Percentiles rank a stretch among this genome's conserved stretches.
Evolutionary conservation across 805 yeast genomes (phyloP).

Genomic region (Yamadazyma sp.): DNA sequence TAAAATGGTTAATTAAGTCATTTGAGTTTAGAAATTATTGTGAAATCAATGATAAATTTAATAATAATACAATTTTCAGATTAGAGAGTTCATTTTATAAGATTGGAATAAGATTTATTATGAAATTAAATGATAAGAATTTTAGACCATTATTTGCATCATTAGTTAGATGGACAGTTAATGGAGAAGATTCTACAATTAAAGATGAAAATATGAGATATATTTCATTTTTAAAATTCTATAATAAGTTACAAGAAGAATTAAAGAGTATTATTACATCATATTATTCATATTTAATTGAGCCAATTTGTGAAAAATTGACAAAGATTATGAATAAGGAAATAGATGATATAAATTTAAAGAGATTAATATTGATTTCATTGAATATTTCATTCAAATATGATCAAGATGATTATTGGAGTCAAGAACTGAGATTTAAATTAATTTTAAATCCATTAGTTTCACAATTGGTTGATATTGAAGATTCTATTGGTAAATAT

Average conservation of each 20-base stretch:
- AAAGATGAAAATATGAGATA: constrained; percentile 53
- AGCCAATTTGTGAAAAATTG: constrained; percentile 60
- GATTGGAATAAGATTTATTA: constrained; percentile 71
- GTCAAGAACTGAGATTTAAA: constrained; percentile 79
- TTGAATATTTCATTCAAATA: constrained; percentile 78
- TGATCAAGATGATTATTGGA: constrained; percentile 96
- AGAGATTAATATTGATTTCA: constrained; percentile 71
- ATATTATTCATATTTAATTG: constrained; percentile 82
- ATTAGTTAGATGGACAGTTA: constrained; percentile 87
- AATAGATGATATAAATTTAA: constrained; percentile 47
- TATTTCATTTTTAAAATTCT: constrained; percentile 78
- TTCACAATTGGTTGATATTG: constrained; percentile 64
- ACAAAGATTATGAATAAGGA: constrained; percentile 43
- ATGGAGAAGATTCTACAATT: constrained; percentile 66
- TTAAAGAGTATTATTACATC: constrained; percentile 84
- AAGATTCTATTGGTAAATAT: constrained; percentile 72
- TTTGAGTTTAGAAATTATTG: constrained; percentile 63
- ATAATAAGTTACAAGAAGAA: constrained; percentile 78
- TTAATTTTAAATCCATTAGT: constrained; percentile 60
- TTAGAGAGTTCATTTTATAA: constrained; percentile 74
- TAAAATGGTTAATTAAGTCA: constrained; percentile 63
- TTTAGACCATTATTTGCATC: constrained; percentile 91
- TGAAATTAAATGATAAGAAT: constrained; percentile 89
- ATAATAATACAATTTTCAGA: constrained; percentile 70
- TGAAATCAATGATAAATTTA: constrained; percentile 40